Percentiles rank a stretch among this genome's conserved stretches.
These are phyloP conservation scores for Peronosclerospora sorghi DNA, from an alignment of 352 stramenopile species.

Conservation along the genomic window DNA sequence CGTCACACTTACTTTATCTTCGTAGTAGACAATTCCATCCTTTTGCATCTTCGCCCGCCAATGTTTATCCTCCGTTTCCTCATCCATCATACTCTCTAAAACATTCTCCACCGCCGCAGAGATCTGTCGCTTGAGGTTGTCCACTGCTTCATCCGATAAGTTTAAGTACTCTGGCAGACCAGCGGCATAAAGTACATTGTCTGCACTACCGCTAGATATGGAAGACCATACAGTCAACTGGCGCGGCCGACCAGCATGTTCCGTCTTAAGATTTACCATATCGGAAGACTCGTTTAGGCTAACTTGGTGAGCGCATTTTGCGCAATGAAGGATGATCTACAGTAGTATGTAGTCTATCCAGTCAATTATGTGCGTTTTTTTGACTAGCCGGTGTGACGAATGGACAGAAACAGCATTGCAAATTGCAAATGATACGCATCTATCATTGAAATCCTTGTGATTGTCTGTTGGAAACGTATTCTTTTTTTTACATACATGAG, in stretches of 20 bases:
- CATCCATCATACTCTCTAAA: slow-evolving; percentile 28
- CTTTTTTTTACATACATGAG: no score
- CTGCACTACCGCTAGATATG: slow-evolving; percentile 11
- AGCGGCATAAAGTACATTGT: neutral
- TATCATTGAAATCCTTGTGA: no score
- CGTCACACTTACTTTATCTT: slow-evolving; percentile 23
- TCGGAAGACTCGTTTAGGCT: no score
- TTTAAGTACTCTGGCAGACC: slow-evolving; percentile 11
- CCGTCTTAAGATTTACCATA: no score
- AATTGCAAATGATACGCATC: no score
- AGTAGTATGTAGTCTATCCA: slow-evolving; percentile 1
- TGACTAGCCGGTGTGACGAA: neutral
- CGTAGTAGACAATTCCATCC: slow-evolving; percentile 27
- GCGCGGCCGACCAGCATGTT: neutral
- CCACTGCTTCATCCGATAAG: slow-evolving; percentile 14
- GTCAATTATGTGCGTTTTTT: neutral
- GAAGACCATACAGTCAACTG: slow-evolving; percentile 8
- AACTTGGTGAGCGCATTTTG: no score
- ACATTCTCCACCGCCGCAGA: slow-evolving; percentile 24
- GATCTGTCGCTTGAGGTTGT: slow-evolving; percentile 19
- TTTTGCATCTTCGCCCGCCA: slow-evolving; percentile 26
- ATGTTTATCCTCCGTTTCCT: slow-evolving; percentile 17
- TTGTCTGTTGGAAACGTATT: no score
- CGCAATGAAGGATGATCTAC: no score
- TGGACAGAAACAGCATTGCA: no score